Conservation (phyloP, 148 eudicot genomes). For the Rhododendron henanense region DNA sequence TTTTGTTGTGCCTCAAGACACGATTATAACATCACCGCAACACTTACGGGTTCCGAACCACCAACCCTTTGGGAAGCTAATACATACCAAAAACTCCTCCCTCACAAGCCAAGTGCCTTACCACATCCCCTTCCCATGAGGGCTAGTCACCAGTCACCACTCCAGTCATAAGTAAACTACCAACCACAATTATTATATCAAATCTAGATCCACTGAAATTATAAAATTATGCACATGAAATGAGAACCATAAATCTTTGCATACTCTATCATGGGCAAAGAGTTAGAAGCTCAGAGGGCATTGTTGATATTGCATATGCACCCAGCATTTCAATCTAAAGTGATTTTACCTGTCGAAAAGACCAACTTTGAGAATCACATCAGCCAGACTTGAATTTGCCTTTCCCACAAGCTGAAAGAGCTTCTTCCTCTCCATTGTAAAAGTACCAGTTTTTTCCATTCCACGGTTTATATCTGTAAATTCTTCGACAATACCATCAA, state of each 20-base stretch:
- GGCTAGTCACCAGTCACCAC: not conserved
- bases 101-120: not conserved
- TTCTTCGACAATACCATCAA: slow-evolving; percentile 88
- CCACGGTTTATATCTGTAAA: slow-evolving; percentile 83
- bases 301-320: not conserved
- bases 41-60: not conserved
- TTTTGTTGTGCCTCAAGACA: not conserved
- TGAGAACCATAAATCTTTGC: not conserved
- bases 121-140: not conserved
- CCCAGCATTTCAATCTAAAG: not conserved
- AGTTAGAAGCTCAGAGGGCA: not conserved
- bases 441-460: slow-evolving; percentile 91
- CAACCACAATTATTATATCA: not conserved
- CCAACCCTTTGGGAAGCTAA: not conserved
- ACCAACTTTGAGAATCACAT: slow-evolving; percentile 90
- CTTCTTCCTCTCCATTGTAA: slow-evolving; percentile 82
- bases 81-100: not conserved
- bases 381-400: slow-evolving; percentile 95
- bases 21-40: not conserved
- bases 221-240: not conserved
- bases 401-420: slow-evolving; percentile 92
- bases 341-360: slow-evolving; percentile 78
- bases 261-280: not conserved
- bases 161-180: not conserved
- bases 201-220: not conserved